phyloP scores from a whole-genome alignment of 495 filamentous ascomycete species.

The Cercophora scortea region DNA sequence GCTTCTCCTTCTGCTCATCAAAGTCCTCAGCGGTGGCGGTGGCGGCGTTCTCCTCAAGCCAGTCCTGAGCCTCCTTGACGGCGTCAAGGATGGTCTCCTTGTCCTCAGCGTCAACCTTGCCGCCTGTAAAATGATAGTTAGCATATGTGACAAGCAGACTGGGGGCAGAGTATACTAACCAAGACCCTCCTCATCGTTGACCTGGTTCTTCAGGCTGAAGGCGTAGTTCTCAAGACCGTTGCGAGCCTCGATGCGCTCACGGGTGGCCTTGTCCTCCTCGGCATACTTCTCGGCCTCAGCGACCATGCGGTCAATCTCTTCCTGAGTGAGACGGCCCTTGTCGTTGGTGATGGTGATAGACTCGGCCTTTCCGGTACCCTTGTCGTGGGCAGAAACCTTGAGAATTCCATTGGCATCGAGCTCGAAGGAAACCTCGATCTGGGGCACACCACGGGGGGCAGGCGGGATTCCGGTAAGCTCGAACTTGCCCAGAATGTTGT shows the following conservation, averaged over 20 bases:
- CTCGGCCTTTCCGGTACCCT: constrained; percentile 94
- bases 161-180: background rate
- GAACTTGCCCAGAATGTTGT: constrained; percentile 96
- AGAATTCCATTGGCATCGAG: constrained; percentile 97
- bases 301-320: constrained; percentile 98
- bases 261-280: constrained; percentile 97
- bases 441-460: constrained; percentile 89
- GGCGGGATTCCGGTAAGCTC: constrained; percentile 93
- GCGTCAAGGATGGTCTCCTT: constrained; percentile 96
- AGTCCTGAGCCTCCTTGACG: constrained; percentile 94
- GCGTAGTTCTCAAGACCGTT: constrained; percentile 96
- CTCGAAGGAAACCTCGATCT: constrained; percentile 97
- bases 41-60: constrained; percentile 92
- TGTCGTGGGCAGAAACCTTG: constrained; percentile 90
- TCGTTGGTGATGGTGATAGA: constrained; percentile 98
- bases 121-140: constrained; percentile 39
- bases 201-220: constrained; percentile 98
- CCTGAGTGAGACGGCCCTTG: constrained; percentile 89
- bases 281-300: constrained; percentile 95
- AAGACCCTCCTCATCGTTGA: constrained; percentile 93
- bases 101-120: constrained; percentile 97
- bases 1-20: constrained; percentile 98
- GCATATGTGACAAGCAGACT: background rate
- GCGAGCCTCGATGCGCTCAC: constrained; percentile 87
- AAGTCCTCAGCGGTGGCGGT: constrained; percentile 89